Evolutionary conservation across 2,329 filamentous ascomycete genomes (phyloP), one percentile per base, ranked within the genome.

Genomic region (Anthostomella pinea): DNA sequence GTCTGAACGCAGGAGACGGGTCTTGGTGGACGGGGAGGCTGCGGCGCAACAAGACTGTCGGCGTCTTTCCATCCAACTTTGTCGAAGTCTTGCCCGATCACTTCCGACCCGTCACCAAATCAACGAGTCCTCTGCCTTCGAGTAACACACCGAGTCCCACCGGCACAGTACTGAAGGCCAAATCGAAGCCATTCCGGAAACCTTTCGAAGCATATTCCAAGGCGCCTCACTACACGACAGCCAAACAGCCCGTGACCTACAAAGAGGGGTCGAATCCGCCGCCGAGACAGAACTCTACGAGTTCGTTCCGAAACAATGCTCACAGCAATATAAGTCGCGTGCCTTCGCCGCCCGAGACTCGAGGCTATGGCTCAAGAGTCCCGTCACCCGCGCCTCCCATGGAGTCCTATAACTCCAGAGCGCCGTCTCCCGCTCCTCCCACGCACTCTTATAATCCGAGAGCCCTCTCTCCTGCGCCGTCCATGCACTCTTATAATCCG

Each of bases 21-120:
- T 90, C 87, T 30, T 98, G 93, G 93, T 98, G 93, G 93, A 95
- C 90, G 67, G 93, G 93, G 30, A 81, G 91, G 46, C 68, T 98
- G 58, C 87, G 83, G 58, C 81, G 93, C 52, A 93, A 98, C 66
- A 84, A 86, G 62, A 81, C 91, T 56, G 83, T 96, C 54, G 93
- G 93, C 35, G 73, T 93, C 14, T 98, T 98, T 57, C 93, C 93
- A 1, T 96, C 90, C 56, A 98, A 98, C 67, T 98, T 98, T 58
- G 93, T 98, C 58, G 80, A 94, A 60, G 77, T 98, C 5, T 75
- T 98, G 20, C 85, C 87, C 37, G 81, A 93, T 41, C 79, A 81
- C 60, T 97, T 94, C 60, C 82, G 87, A 39, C 93, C 93, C 42
- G 79, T 81, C 53, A 72, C 70, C 27, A 69, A 81, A 57, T 73